A percentile compares a stretch with the other conserved stretches of the same genome.
phyloP scores from a whole-genome alignment of 2,329 filamentous ascomycete genomes.

The Bimuria novae-zelandiae region DNA sequence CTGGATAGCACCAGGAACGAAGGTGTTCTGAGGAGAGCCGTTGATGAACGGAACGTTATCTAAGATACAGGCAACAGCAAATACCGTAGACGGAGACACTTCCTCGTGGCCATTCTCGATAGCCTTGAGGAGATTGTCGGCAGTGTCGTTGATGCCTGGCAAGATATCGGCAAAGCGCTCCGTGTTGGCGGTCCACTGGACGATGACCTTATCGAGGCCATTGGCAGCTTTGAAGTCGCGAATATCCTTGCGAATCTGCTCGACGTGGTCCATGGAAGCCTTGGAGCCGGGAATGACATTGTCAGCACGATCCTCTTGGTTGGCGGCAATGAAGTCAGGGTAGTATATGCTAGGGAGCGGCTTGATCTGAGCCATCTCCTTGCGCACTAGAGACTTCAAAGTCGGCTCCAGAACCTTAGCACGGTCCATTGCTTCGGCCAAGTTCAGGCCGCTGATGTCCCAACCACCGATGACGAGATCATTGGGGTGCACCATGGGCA shows the following conservation, averaged over 20 bases:
- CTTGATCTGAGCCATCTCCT: constrained; percentile 88
- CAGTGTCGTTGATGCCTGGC: constrained; percentile 91
- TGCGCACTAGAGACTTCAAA: constrained; percentile 84
- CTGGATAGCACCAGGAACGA: constrained; percentile 88
- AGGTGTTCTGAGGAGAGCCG: constrained; percentile 98
- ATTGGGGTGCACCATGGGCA: constrained; percentile 97
- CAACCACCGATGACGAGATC: constrained; percentile 94
- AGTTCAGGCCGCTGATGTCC: constrained; percentile 92
- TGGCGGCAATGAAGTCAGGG: constrained; percentile 98
- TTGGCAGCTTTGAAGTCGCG: constrained; percentile 89
- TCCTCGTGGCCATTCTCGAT: constrained; percentile 88
- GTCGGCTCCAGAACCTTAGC: constrained; percentile 94
- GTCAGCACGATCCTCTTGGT: constrained; percentile 95
- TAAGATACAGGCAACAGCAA: constrained; percentile 91
- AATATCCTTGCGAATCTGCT: constrained; percentile 91
- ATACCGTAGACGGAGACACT: constrained; percentile 93
- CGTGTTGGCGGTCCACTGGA: constrained; percentile 99
- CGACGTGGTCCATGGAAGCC: constrained; percentile 84
- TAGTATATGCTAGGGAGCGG: constrained; percentile 97
- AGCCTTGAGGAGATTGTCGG: constrained; percentile 86
- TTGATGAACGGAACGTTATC: constrained; percentile 96
- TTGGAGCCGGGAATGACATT: constrained; percentile 84
- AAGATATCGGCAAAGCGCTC: constrained; percentile 93
- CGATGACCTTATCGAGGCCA: constrained; percentile 88
- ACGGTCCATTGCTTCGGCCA: constrained; percentile 92